Base-by-base conservation (phyloP, 2,329 filamentous ascomycete genomes). In the Xylariaceae sp. region DNA sequence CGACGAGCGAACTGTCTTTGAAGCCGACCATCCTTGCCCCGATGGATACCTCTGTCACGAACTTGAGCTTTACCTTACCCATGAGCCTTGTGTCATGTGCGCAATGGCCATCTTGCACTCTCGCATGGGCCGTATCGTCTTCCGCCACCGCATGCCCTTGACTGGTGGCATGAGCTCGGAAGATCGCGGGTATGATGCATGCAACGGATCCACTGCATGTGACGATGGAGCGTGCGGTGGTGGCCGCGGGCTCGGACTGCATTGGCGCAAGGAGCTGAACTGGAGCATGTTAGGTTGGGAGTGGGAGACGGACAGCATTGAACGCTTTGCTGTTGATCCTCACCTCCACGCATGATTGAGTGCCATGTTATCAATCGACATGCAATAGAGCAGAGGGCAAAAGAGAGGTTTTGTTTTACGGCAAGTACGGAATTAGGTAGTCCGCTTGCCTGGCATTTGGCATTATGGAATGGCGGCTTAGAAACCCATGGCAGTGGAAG, bases 81-180 rank as follows among this genome's bases (percentile, higher is more conserved):
- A 97, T 64, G 94, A 99, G 71, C 94, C 94, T 5, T 99, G 94
- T 66, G 81, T 95, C 52, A 95, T 95, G 81, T 99, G 94, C 71
- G 90, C 88, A 33, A 97, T 97, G 94, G 94, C 89, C 1, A 87
- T 97, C 59, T 77, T 97, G 18, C 91, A 97, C 66, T 96, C 92
- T 9, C 83, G 94, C 44, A 96, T 99, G 77, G 85, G 89, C 40
- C 85, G 87, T 46, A 87, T 91, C 45, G 79, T 95, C 36, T 95
- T 96, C 69, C 83, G 82, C 55, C 78, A 84, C 54, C 81, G 88
- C 48, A 94, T 95, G 87, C 79, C 81, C 42, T 73, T 82, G 55
- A 95, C 88, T 11, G 92, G 92, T 44, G 91, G 89, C 39, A 76
- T 96, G 71, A 87, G 86, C 61, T 86, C 90, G 18, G 90, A 95